Percentiles rank a stretch among this genome's conserved stretches.
These are phyloP conservation scores for Vitis hybrid DNA, from an alignment of 177 flowering plant genomes.

Conservation along the genomic window DNA sequence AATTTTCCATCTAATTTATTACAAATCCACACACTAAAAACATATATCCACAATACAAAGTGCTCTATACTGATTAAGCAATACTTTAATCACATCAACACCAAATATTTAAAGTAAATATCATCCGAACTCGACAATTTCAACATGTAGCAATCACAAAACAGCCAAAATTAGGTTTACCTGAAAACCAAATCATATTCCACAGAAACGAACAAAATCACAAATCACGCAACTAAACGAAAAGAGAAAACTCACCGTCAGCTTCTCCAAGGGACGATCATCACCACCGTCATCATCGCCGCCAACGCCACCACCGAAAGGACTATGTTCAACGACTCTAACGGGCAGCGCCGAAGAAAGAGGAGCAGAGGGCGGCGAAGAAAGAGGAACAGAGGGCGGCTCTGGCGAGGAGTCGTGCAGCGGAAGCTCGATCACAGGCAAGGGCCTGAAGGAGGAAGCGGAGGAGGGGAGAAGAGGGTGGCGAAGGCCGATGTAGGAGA, in stretches of 20 bases:
- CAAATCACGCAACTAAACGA: not conserved
- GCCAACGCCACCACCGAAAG: not conserved
- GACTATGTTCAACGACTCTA: not conserved
- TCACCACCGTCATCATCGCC: conserved; percentile 2
- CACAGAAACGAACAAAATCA: not conserved
- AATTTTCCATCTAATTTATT: too few relatives aligned
- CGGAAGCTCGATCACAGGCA: conserved; percentile 26
- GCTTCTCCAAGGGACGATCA: conserved; percentile 5
- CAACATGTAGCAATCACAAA: too few relatives aligned
- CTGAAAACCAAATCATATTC: not conserved
- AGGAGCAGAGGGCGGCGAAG: not conserved
- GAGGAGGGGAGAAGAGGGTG: conserved; percentile 13
- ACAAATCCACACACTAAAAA: too few relatives aligned
- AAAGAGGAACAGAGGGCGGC: not conserved
- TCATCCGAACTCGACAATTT: too few relatives aligned
- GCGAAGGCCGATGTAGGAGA: conserved; percentile 17
- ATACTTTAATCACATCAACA: too few relatives aligned
- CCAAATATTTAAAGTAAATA: too few relatives aligned
- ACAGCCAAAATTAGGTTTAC: too few relatives aligned
- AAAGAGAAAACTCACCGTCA: conserved; percentile 9
- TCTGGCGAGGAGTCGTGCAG: conserved; percentile 7
- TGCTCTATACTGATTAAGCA: too few relatives aligned
- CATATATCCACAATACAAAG: too few relatives aligned
- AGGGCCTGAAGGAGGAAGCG: conserved; percentile 23
- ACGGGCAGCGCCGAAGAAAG: too few relatives aligned